Evolutionary conservation across 202 grass and related monocot genomes (phyloP).

Genomic region (Carex arenaria): DNA sequence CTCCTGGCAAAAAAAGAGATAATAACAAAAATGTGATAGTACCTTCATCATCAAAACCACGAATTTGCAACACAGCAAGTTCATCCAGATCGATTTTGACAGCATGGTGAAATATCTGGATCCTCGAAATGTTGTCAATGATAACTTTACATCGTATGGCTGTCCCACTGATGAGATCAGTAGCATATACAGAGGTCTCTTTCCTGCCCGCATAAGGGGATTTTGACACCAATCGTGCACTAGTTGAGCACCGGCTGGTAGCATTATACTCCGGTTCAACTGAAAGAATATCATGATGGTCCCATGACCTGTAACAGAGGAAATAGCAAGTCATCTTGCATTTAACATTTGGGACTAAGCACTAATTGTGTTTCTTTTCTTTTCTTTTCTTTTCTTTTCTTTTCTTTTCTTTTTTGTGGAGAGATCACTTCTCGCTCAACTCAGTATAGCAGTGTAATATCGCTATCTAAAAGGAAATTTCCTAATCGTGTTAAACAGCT

Average conservation of each 20-base stretch:
- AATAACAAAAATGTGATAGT: conserved; percentile 14
- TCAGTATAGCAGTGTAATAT: background rate
- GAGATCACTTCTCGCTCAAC: background rate
- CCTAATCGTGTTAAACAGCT: background rate
- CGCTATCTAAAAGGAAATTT: background rate
- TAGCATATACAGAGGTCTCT: conserved; percentile 94
- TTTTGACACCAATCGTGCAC: conserved; percentile 68
- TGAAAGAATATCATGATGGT: conserved; percentile 89
- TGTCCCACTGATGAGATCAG: conserved; percentile 64
- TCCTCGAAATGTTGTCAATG: conserved; percentile 75
- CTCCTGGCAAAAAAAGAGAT: background rate
- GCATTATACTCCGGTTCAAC: conserved; percentile 82
- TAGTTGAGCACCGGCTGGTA: conserved; percentile 79
- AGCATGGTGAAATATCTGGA: conserved; percentile 89
- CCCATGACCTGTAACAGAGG: conserved; percentile 58
- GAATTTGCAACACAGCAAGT: conserved; percentile 67
- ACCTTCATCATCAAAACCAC: conserved; percentile 88
- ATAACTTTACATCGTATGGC: conserved; percentile 92
- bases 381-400: background rate
- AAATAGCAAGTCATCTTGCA: background rate
- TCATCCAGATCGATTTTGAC: conserved; percentile 96
- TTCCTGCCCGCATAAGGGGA: conserved; percentile 63
- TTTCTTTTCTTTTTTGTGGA: background rate
- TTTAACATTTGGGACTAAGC: background rate
- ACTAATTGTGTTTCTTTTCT: background rate